A percentile compares a stretch with the other conserved stretches of the same genome.
Conservation (phyloP, 2,329 filamentous ascomycete genomes). For the Fusarium sp. region DNA sequence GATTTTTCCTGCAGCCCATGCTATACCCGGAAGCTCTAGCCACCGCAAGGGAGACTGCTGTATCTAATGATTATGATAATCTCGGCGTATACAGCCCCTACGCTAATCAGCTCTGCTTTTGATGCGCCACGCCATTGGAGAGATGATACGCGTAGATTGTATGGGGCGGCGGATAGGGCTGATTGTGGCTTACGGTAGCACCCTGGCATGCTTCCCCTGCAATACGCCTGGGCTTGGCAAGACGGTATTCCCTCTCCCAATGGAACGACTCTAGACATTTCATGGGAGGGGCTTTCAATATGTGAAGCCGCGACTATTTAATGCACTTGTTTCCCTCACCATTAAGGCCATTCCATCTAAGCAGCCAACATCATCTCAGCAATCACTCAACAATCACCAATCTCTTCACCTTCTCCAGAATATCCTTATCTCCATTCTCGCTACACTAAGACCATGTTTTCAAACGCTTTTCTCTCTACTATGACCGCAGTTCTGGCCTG, state of each 20-base stretch:
- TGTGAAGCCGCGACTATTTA: conserved; percentile 7
- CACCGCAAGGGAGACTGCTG: too few species aligned
- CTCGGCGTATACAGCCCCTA: not conserved
- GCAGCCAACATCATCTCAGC: not conserved
- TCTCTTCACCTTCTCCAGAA: not conserved
- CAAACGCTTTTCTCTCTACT: conserved; percentile 5
- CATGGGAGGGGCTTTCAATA: too few species aligned
- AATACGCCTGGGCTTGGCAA: conserved; percentile 1
- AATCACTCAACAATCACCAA: not conserved
- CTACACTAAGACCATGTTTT: conserved; percentile 13
- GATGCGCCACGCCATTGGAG: too few species aligned
- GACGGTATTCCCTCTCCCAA: too few species aligned
- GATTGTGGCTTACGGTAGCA: not conserved
- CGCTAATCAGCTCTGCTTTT: not conserved
- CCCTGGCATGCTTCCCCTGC: not conserved
- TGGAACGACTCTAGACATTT: too few species aligned
- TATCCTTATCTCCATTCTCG: not conserved
- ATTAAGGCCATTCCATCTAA: too few species aligned
- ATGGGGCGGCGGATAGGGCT: not conserved
- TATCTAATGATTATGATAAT: too few species aligned
- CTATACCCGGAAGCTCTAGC: too few species aligned
- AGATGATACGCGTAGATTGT: too few species aligned
- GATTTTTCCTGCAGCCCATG: too few species aligned
- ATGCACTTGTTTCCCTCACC: not conserved
- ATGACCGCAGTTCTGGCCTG: conserved; percentile 57